Conservation (phyloP, 768 basidiomycete species). For the Boletus bicolor region DNA sequence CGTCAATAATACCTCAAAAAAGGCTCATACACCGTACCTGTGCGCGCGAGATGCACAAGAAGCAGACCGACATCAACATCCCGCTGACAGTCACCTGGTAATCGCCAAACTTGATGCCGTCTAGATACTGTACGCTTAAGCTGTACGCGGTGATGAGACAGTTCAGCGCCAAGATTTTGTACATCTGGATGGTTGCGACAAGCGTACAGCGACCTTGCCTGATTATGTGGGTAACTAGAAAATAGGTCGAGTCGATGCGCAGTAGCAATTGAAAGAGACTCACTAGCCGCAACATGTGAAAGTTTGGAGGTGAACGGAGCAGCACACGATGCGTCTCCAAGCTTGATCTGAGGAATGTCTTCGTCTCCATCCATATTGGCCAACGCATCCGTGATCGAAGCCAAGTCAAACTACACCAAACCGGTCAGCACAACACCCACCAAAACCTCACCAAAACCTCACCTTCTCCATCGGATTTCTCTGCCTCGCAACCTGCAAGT, state of each 20-base stretch:
- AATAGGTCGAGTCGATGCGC: neutral
- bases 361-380: slow-evolving; percentile 93
- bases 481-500: slow-evolving; percentile 62
- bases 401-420: slow-evolving; percentile 64
- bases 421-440: slow-evolving; percentile 7
- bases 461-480: slow-evolving; percentile 92
- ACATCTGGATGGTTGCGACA: slow-evolving; percentile 99
- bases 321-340: slow-evolving; percentile 98
- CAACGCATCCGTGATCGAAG: slow-evolving; percentile 77
- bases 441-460: slow-evolving; percentile 13
- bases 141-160: slow-evolving; percentile 99
- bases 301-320: slow-evolving; percentile 98
- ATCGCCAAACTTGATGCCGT: slow-evolving; percentile 99
- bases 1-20: neutral
- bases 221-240: slow-evolving; percentile 89
- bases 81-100: slow-evolving; percentile 98
- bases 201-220: slow-evolving; percentile 98
- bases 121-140: slow-evolving; percentile 93
- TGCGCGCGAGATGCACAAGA: slow-evolving; percentile 95
- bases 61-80: slow-evolving; percentile 92
- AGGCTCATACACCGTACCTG: slow-evolving; percentile 56
- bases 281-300: slow-evolving; percentile 94
- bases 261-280: slow-evolving; percentile 30
- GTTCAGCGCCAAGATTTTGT: slow-evolving; percentile 97
- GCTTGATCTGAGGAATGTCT: slow-evolving; percentile 96